Evolutionary conservation across 306 rosid species (phyloP).

Genomic region (Vigna angularis): DNA sequence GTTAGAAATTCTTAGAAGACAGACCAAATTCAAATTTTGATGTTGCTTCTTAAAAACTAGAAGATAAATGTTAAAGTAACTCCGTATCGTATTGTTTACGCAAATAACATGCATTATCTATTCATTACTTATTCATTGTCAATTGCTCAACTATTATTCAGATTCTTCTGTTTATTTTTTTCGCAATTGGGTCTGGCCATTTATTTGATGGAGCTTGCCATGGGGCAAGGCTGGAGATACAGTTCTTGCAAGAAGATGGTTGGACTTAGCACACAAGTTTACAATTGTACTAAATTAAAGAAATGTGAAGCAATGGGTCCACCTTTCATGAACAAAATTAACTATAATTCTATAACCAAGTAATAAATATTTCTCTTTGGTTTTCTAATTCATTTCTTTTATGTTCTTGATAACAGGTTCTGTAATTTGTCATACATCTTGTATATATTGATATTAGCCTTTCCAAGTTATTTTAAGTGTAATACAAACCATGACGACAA

Average conservation of each 20-base stretch:
- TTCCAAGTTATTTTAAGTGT: slow-evolving; percentile 23
- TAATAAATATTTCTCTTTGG: neutral
- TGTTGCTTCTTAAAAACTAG: slow-evolving; percentile 10
- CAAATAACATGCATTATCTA: slow-evolving; percentile 26
- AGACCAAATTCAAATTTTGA: slow-evolving; percentile 16
- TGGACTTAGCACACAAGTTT: slow-evolving; percentile 10
- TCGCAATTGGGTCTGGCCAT: neutral
- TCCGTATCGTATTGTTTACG: slow-evolving; percentile 12
- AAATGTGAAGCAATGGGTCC: slow-evolving; percentile 9
- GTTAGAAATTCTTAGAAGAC: slow-evolving; percentile 28
- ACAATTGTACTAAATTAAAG: neutral
- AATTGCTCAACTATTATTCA: slow-evolving; percentile 28
- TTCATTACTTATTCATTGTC: slow-evolving; percentile 21
- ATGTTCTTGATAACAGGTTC: neutral
- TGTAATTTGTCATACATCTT: slow-evolving; percentile 27
- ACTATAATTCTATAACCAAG: slow-evolving; percentile 7
- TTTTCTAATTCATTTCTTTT: neutral
- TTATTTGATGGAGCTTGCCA: slow-evolving; percentile 26
- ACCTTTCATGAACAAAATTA: slow-evolving; percentile 4
- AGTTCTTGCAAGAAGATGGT: slow-evolving; percentile 20
- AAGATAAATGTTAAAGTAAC: neutral
- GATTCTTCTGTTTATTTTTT: slow-evolving; percentile 17
- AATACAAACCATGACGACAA: slow-evolving; percentile 22
- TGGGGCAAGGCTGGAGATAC: slow-evolving; percentile 22
- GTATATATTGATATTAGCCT: slow-evolving; percentile 2